Evolutionary conservation across 208 protist species (phyloP).

Genomic region (Crithidia brevicula): DNA sequence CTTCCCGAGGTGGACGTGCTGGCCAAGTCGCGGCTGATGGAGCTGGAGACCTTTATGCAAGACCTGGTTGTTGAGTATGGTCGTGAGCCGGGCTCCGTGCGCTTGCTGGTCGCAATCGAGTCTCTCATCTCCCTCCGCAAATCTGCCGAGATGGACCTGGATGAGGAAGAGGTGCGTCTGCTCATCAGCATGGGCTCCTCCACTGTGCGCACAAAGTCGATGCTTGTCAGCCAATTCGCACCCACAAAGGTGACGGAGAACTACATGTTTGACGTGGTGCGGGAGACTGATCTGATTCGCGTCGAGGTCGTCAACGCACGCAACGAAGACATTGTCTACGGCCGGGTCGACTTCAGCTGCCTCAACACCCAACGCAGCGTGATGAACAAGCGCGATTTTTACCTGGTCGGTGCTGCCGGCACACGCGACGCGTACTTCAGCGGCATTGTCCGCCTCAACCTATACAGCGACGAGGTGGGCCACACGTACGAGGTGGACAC

Average conservation of each 20-base stretch:
- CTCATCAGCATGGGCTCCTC: conserved; percentile 70
- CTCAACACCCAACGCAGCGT: conserved; percentile 72
- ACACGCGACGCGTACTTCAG: conserved; percentile 77
- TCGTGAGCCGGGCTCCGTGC: conserved; percentile 71
- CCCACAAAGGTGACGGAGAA: conserved; percentile 58
- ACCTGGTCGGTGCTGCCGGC: conserved; percentile 71
- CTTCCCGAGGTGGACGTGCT: conserved; percentile 67
- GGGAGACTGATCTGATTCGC: conserved; percentile 83
- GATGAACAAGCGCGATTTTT: conserved; percentile 52
- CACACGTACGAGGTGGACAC: conserved; percentile 70
- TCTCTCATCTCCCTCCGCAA: conserved; percentile 50
- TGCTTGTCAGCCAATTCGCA: conserved; percentile 50
- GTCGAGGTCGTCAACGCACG: conserved; percentile 67
- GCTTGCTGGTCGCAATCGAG: conserved; percentile 54
- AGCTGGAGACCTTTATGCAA: conserved; percentile 70
- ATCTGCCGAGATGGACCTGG: conserved; percentile 43
- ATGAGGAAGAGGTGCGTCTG: conserved; percentile 56
- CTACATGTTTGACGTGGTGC: conserved; percentile 79
- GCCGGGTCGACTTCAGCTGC: conserved; percentile 81
- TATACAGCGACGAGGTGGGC: conserved; percentile 78
- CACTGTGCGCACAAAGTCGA: conserved; percentile 45
- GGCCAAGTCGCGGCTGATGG: conserved; percentile 42
- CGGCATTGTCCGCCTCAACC: conserved; percentile 60
- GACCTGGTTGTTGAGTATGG: conserved; percentile 77
- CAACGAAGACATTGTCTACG: conserved; percentile 58